Evolutionary conservation across 305 asterid species (phyloP), one percentile per base, ranked within the genome.

Genomic region (Solanum hybrid): DNA sequence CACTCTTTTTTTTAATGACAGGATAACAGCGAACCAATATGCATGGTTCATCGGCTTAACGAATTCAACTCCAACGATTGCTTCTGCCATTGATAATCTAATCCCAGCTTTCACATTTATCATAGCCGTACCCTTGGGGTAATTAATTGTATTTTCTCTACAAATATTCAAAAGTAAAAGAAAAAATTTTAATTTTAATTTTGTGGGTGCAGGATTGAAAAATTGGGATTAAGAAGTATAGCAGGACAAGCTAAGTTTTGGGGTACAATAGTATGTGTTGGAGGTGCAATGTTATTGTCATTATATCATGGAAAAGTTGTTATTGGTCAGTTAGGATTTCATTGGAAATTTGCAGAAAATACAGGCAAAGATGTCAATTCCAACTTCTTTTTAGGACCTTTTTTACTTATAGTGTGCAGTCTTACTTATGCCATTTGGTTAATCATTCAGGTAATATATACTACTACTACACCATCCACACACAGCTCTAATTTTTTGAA

Each of bases 341-440:
- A 97, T 16, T 96, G 96, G 98, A 91, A 90, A 78, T 92, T 92
- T 35, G 98, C 96, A 27, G 97, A 93, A 72, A 87, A 87, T 27
- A 91, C 91, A 5, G 92, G 92, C 8, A 87, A 92, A 46, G 91
- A 90, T 38, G 78, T 17, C 46, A 89, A 92, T 22, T 91, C 46
- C 40, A 93, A 92, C 79, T 35, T 93, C 31, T 27, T 96, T 1
- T 86, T 91, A 69, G 99, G 99, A 6, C 98, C 98, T 16, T 42
- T 94, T 88, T 95, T 97, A 22, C 93, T 96, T 88, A 91, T 97
- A 17, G 75, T 91, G 4, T 95, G 97, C 86, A 93, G 98, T 20
- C 88, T 96, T 88, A 90, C 98, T 38, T 95, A 97, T 98, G 98
- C 98, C 9, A 86, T 94, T 9, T 96, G 98, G 98, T 66, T 97